Base-by-base conservation (phyloP, 768 basidiomycete species). In the Kwoniella bestiolae region DNA sequence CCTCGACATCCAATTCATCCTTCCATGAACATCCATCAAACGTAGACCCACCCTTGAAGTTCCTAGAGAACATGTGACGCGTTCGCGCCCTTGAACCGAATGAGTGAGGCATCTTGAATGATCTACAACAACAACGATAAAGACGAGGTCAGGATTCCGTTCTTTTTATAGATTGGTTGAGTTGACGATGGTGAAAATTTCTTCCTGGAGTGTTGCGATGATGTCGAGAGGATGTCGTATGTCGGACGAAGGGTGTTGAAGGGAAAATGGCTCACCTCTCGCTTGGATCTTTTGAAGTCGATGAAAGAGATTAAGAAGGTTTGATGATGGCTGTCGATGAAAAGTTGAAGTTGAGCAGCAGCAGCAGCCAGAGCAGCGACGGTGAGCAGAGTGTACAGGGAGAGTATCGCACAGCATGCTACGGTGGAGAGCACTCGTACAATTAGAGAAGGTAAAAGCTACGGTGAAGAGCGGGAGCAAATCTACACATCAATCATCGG, bases 81-180 rank as follows among this genome's bases (percentile, higher is more conserved):
- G 95, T 98, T 78, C 95, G 94, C 91, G 95, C 95, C 82, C 95
- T 90, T 86, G 94, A 92, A 92, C 95, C 95, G 88, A 90, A 99
- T 63, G 95, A 97, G 92, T 97, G 93, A 86, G 95, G 95, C 95
- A 99, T 97, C 62, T 80, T 76, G 75, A 59, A 72, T 47, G 52
- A 63, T 63, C 62, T 63, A 34, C 57, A 49, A 6, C 28, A 12
- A 9, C 44, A 25, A n/a, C 47, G 58, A 50, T 32, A 28, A 18
- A 38, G 28, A 53, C 14, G 52, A 26, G 3, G 25, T 46, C 61
- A 50, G 23, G 21, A 23, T 50, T 51, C n/a, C 14, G 12, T 38
- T n/a, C 35, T 52, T 41, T 52, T 44, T 44, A 23, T 5, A n/a
- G 34, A 16, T 21, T 21, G 12, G 28, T 34, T 3, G 8, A 55